Conservation (phyloP, 73 alveolate genomes). For the Durusdinium trenchii region DNA sequence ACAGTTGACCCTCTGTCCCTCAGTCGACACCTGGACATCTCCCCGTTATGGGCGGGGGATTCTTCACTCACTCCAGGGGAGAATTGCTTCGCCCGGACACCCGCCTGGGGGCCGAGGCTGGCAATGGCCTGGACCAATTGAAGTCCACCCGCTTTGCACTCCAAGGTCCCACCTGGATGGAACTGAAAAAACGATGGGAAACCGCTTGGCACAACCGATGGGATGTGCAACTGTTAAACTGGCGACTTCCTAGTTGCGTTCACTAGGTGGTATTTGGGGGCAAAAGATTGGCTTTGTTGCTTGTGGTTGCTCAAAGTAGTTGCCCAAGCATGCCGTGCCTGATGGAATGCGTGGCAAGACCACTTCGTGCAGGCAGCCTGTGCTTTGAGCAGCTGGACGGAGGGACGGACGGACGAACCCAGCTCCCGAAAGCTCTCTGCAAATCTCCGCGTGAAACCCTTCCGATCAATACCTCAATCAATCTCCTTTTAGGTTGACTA, state of each 20-base stretch:
- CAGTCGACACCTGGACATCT: too few relatives aligned
- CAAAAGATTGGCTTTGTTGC: too few relatives aligned
- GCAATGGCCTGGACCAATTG: slow-evolving; percentile 86
- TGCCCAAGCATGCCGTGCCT: neutral
- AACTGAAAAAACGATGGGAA: neutral
- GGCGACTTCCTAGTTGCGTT: too few relatives aligned
- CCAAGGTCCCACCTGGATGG: slow-evolving; percentile 54
- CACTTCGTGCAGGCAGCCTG: slow-evolving; percentile 52
- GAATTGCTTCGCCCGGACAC: neutral
- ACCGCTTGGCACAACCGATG: neutral
- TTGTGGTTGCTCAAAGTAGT: too few relatives aligned
- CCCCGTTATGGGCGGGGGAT: too few relatives aligned
- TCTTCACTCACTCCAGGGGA: too few relatives aligned
- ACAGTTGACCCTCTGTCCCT: too few relatives aligned
- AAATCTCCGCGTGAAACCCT: too few relatives aligned
- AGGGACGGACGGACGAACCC: too few relatives aligned
- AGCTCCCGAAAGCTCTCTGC: neutral
- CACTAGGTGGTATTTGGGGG: too few relatives aligned
- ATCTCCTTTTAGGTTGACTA: neutral
- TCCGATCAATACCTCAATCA: too few relatives aligned
- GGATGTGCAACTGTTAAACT: neutral
- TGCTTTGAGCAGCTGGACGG: too few relatives aligned
- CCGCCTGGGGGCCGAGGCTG: slow-evolving; percentile 80
- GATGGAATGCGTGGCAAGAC: slow-evolving; percentile 77
- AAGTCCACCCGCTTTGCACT: slow-evolving; percentile 77